Conservation (phyloP, 2,329 filamentous ascomycete genomes). For the Graphium sp. region DNA sequence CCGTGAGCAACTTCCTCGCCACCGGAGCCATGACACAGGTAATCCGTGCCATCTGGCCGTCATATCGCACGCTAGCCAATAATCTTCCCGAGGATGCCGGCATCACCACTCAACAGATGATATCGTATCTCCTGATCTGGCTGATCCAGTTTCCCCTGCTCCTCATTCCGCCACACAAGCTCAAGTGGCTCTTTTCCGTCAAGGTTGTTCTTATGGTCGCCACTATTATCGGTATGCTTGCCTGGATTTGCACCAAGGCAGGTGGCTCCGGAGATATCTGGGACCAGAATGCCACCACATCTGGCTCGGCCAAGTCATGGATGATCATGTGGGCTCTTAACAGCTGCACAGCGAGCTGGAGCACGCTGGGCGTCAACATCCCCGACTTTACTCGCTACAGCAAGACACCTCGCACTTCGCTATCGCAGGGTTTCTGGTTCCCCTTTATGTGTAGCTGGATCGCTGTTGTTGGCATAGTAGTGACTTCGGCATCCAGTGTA, state of each 20-base stretch:
- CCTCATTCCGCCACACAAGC: constrained; percentile 34
- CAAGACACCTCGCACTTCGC: constrained; percentile 9
- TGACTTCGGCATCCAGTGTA: constrained; percentile 30
- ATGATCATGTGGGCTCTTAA: constrained; percentile 5
- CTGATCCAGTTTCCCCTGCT: constrained; percentile 33
- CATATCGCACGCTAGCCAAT: constrained; percentile 34
- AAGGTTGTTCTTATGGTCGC: constrained; percentile 17
- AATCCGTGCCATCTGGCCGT: constrained; percentile 32
- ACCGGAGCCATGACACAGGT: constrained; percentile 29
- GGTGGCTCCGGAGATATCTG: constrained; percentile 8
- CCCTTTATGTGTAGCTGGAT: constrained; percentile 7
- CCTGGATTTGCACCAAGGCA: constrained; percentile 10
- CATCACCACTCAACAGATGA: constrained; percentile 37
- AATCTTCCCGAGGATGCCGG: constrained; percentile 29
- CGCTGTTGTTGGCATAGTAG: constrained; percentile 33
- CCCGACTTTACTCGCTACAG: constrained; percentile 28
- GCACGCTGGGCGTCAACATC: constrained; percentile 18
- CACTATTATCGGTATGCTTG: constrained; percentile 8
- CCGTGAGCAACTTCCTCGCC: constrained; percentile 49
- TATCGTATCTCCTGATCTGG: constrained; percentile 42
- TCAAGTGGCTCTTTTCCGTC: constrained; percentile 37
- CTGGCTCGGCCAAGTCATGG: constrained; percentile 2
- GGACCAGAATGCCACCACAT: constrained; percentile 5
- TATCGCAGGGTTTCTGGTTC: constrained; percentile 7
- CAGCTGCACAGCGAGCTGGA: constrained; percentile 8